Evolutionary conservation across 306 rosid genomes (phyloP).

Genomic region (Crataegus laevigata): DNA sequence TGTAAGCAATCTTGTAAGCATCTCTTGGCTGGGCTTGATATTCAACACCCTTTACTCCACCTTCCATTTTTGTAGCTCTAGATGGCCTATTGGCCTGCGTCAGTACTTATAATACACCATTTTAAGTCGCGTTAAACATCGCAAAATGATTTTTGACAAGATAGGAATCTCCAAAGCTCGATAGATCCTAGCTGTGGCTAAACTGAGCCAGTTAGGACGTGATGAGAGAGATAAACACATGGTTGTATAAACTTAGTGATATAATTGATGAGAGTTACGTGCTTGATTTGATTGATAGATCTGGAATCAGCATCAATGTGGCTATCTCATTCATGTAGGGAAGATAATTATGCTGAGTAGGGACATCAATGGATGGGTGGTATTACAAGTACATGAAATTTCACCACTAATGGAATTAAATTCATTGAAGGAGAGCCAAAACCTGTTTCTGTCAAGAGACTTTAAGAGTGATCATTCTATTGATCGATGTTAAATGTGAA

Average conservation of each 20-base stretch:
- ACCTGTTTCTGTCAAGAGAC: conserved; percentile 23
- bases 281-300: conserved; percentile 63
- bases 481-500: background rate
- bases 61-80: conserved; percentile 38
- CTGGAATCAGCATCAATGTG: conserved; percentile 38
- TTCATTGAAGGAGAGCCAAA: conserved; percentile 16
- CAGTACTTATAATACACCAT: conserved; percentile 18
- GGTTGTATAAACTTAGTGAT: too few species aligned
- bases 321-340: conserved; percentile 36
- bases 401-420: background rate
- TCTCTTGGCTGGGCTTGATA: conserved; percentile 43
- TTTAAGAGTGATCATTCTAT: background rate
- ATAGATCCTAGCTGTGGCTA: conserved; percentile 8
- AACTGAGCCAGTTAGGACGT: background rate
- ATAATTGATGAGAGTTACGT: background rate
- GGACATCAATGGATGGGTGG: conserved; percentile 74
- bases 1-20: conserved; percentile 56
- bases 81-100: conserved; percentile 1
- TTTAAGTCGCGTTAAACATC: background rate
- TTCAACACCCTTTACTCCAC: conserved; percentile 28
- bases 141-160: conserved; percentile 37
- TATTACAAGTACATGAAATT: conserved; percentile 28
- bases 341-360: conserved; percentile 44
- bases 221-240: background rate
- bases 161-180: conserved; percentile 29